Evolutionary conservation across 106 monocot genomes (phyloP).

Genomic region (Hemerocallis citrina): DNA sequence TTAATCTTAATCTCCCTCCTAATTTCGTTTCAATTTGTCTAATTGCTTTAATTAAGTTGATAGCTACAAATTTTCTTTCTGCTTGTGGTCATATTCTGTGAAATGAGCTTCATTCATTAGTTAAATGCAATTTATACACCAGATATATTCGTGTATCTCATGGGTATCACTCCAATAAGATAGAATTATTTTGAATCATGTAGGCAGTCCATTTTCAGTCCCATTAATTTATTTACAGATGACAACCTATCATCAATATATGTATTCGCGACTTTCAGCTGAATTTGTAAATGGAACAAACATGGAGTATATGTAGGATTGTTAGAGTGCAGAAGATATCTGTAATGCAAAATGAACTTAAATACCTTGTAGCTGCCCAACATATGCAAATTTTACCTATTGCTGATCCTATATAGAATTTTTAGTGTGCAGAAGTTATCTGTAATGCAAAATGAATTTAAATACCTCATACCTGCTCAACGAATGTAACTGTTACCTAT

Average conservation of each 20-base stretch:
- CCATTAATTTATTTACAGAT: neutral
- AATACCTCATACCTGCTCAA: too few species aligned
- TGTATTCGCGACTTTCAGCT: neutral
- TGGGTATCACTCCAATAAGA: too few species aligned
- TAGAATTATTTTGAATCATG: too few species aligned
- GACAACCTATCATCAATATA: neutral
- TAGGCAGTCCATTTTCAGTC: neutral
- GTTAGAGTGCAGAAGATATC: neutral
- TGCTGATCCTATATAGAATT: too few species aligned
- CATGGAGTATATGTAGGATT: neutral
- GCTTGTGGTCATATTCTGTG: too few species aligned
- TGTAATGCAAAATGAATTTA: too few species aligned
- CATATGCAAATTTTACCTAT: neutral
- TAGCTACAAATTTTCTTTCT: neutral
- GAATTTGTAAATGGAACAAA: neutral
- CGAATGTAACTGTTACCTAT: too few species aligned
- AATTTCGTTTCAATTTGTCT: neutral
- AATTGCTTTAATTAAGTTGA: neutral
- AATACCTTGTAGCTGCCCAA: neutral
- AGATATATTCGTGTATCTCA: too few species aligned
- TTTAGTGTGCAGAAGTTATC: too few species aligned
- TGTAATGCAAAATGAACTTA: neutral
- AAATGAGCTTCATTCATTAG: too few species aligned
- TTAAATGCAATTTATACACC: too few species aligned
- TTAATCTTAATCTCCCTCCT: slow-evolving; percentile 2